These are phyloP conservation scores for Crithidia expoeki DNA, from an alignment of 208 protist species.

Conservation along the genomic window DNA sequence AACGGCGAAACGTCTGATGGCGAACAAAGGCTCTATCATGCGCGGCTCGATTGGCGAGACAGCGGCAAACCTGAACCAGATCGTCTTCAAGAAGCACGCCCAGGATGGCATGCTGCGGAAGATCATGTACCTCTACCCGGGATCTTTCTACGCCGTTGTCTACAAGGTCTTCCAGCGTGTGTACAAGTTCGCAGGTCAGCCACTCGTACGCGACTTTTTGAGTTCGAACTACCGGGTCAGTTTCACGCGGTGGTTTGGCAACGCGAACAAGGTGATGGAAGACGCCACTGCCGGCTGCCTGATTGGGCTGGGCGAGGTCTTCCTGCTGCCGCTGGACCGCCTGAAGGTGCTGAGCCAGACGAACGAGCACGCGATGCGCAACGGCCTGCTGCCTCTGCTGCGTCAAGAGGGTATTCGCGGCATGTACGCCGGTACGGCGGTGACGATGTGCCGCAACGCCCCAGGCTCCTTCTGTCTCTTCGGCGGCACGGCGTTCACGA, in stretches of 20 bases:
- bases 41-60: conserved; percentile 47
- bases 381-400: conserved; percentile 69
- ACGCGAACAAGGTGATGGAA: conserved; percentile 61
- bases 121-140: conserved; percentile 88
- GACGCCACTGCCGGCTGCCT: conserved; percentile 84
- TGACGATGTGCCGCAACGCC: conserved; percentile 90
- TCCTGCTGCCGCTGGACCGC: conserved; percentile 89
- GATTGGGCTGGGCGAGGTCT: conserved; percentile 88
- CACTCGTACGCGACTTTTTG: conserved; percentile 80
- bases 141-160: conserved; percentile 82
- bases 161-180: conserved; percentile 94
- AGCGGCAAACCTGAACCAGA: conserved; percentile 66
- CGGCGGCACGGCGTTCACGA: conserved; percentile 88
- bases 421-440: conserved; percentile 86
- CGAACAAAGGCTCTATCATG: conserved; percentile 64
- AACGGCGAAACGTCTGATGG: conserved; percentile 89
- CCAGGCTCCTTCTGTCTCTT: conserved; percentile 93
- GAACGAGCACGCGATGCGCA: conserved; percentile 76
- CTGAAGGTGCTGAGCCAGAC: conserved; percentile 93
- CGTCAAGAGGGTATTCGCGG: conserved; percentile 78
- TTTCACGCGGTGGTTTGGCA: conserved; percentile 65
- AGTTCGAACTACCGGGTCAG: conserved; percentile 38
- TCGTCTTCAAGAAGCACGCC: conserved; percentile 83
- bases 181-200: conserved; percentile 94
- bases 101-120: conserved; percentile 55